A percentile compares a stretch with the other conserved stretches of the same genome.
Conservation (phyloP, 768 basidiomycete genomes). For the Clavulina sp. region DNA sequence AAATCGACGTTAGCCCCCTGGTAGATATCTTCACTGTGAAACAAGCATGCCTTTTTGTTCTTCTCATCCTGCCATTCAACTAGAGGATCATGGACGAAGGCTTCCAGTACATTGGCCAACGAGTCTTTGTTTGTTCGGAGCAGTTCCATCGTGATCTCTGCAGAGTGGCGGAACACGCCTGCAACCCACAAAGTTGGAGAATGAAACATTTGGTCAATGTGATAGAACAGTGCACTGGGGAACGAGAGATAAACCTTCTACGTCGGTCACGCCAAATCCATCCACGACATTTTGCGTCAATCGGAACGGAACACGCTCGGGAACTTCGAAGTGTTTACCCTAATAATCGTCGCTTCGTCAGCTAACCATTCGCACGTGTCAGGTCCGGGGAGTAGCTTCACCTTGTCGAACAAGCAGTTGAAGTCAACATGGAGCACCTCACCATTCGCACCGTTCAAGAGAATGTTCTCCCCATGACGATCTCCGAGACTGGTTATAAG, state of each 20-base stretch:
- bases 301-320: slow-evolving; percentile 87
- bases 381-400: slow-evolving; percentile 15
- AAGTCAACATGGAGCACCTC: slow-evolving; percentile 95
- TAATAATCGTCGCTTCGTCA: slow-evolving; percentile 16
- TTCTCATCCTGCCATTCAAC: slow-evolving; percentile 88
- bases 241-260: slow-evolving; percentile 44
- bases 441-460: slow-evolving; percentile 74
- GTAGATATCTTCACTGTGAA: too few relatives aligned
- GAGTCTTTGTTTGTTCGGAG: slow-evolving; percentile 83
- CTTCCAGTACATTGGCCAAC: slow-evolving; percentile 87
- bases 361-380: neutral
- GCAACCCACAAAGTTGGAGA: neutral
- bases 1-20: too few relatives aligned
- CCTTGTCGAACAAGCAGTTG: slow-evolving; percentile 95
- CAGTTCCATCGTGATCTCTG: slow-evolving; percentile 76
- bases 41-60: slow-evolving; percentile 34
- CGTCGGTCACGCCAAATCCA: slow-evolving; percentile 80
- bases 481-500: slow-evolving; percentile 63
- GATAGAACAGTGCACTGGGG: neutral
- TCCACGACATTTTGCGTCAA: slow-evolving; percentile 87
- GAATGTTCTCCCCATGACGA: slow-evolving; percentile 89
- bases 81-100: slow-evolving; percentile 92
- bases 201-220: too few relatives aligned
- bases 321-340: slow-evolving; percentile 73
- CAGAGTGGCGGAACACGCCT: slow-evolving; percentile 82